These are phyloP conservation scores for Apocynum venetum DNA, from an alignment of 257 asterid genomes.

Conservation along the genomic window DNA sequence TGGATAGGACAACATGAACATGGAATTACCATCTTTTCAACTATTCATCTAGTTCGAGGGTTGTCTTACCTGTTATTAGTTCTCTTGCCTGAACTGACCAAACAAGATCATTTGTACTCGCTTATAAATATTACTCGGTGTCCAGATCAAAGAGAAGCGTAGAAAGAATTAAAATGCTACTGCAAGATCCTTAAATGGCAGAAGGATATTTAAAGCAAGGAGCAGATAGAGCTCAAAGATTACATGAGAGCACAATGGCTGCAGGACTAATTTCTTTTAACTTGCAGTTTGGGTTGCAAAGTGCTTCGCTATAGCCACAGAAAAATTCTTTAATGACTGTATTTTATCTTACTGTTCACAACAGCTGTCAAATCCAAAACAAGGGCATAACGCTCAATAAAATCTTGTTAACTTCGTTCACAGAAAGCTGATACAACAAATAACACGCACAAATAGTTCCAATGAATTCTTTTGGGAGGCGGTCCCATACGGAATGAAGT, in stretches of 20 bases:
- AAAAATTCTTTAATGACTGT: not conserved
- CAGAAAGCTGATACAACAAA: not conserved
- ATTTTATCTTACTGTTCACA: too few species aligned
- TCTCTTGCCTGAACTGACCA: not conserved
- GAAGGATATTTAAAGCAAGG: not conserved
- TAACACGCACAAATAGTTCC: not conserved
- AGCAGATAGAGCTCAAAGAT: not conserved
- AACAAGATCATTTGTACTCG: not conserved
- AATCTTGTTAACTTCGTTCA: not conserved
- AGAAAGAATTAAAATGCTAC: not conserved
- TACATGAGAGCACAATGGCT: too few species aligned
- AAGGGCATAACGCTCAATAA: not conserved
- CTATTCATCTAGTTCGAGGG: too few species aligned
- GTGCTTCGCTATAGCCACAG: not conserved
- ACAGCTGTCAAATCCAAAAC: too few species aligned
- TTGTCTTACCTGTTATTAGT: too few species aligned
- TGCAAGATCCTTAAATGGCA: not conserved
- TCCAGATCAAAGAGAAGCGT: not conserved
- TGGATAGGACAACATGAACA: not conserved
- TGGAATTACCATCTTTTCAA: not conserved
- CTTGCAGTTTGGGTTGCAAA: not conserved
- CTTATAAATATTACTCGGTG: too few species aligned
- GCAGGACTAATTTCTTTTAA: not conserved
- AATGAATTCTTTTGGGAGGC: not conserved
- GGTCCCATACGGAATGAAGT: not conserved